A percentile compares a stretch with the other conserved stretches of the same genome.
phyloP scores from a whole-genome alignment of 225 moss, liverwort and hornwort species.

The Asterella californica region DNA sequence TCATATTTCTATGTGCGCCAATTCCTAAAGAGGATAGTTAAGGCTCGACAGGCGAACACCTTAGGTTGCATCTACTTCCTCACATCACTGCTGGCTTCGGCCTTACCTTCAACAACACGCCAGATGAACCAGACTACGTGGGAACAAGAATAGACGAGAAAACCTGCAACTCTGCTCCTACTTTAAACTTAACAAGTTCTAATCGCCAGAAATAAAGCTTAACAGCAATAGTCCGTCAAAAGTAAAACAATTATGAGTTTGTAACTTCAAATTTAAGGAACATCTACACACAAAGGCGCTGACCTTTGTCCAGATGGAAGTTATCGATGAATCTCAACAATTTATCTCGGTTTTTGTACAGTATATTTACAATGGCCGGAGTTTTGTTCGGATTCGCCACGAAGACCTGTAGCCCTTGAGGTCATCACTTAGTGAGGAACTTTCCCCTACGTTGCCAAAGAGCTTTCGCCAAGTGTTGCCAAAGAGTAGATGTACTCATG shows the following conservation, averaged over 20 bases:
- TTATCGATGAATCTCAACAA: constrained; percentile 73
- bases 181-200: no score
- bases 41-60: background rate
- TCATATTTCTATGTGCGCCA: no score
- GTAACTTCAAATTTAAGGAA: background rate
- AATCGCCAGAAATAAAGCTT: no score
- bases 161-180: no score
- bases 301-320: constrained; percentile 91
- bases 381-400: constrained; percentile 97
- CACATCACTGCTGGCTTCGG: no score
- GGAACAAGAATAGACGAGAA: no score
- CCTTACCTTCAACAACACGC: no score
- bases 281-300: background rate
- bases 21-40: no score
- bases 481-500: no score
- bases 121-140: no score
- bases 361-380: constrained; percentile 80
- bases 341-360: constrained; percentile 89
- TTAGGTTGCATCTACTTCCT: background rate
- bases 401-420: constrained; percentile 52
- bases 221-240: no score
- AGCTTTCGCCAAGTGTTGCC: background rate
- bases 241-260: no score
- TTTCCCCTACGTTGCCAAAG: background rate
- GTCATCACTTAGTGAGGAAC: background rate